Evolutionary conservation across 129 eudicot genomes (phyloP).

Genomic region (Mikania micrantha): DNA sequence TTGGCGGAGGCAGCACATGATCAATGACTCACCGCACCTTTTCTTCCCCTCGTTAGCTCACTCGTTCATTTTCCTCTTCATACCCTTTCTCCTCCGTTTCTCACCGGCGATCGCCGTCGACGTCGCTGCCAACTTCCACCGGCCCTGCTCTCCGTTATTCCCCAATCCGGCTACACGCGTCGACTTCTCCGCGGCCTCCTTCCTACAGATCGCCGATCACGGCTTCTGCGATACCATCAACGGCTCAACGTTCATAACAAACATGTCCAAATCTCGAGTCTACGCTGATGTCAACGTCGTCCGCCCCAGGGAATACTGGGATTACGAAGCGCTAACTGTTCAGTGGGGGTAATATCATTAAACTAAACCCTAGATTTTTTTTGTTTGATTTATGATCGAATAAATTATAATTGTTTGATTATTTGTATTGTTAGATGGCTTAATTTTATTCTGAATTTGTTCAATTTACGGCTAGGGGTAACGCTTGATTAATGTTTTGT

Average conservation of each 20-base stretch:
- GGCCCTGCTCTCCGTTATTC: slow-evolving; percentile 15
- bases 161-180: slow-evolving; percentile 4
- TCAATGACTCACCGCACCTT: slow-evolving; percentile 18
- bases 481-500: slow-evolving; percentile 1
- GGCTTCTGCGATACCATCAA: slow-evolving; percentile 20
- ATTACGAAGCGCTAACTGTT: slow-evolving; percentile 85
- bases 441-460: not conserved
- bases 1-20: slow-evolving; percentile 29
- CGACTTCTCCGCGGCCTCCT: slow-evolving; percentile 9
- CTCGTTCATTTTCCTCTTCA: slow-evolving; percentile 9
- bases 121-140: slow-evolving; percentile 24
- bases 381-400: not conserved
- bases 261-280: slow-evolving; percentile 87
- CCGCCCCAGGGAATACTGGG: slow-evolving; percentile 95
- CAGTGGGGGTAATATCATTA: slow-evolving; percentile 78
- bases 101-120: slow-evolving; percentile 23
- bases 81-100: slow-evolving; percentile 28
- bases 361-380: slow-evolving; percentile 14
- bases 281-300: slow-evolving; percentile 79
- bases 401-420: not conserved
- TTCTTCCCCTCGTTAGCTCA: slow-evolving; percentile 9
- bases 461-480: slow-evolving; percentile 15
- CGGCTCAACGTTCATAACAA: slow-evolving; percentile 10
- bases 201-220: slow-evolving; percentile 23
- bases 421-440: not conserved